These are phyloP conservation scores for Apophysomyces variabilis DNA, from an alignment of 371 early-diverging fungal species.

Conservation along the genomic window DNA sequence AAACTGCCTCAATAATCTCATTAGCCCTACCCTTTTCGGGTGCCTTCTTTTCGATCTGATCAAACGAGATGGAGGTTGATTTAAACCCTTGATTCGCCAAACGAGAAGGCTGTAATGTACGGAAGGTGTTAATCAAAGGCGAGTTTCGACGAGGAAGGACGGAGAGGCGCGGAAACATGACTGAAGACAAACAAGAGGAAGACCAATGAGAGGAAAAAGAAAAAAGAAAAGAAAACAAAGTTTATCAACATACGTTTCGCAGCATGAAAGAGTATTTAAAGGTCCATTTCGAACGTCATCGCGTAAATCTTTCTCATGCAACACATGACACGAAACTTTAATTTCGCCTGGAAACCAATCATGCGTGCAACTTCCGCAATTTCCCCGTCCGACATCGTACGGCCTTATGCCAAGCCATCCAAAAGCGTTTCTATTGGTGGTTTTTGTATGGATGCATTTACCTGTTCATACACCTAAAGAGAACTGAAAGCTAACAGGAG, in stretches of 20 bases:
- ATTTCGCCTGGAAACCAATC: neutral
- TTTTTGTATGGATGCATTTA: neutral
- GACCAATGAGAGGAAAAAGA: conserved; percentile 3
- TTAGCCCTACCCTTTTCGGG: conserved; percentile 19
- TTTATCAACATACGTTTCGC: neutral
- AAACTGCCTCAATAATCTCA: conserved; percentile 56
- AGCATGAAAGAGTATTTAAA: conserved; percentile 14
- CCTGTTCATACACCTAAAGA: too few species aligned
- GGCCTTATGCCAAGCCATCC: neutral
- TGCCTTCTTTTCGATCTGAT: conserved; percentile 7
- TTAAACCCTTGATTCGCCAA: neutral
- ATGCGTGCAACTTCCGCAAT: neutral
- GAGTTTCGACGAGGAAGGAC: neutral
- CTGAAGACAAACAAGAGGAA: conserved; percentile 3
- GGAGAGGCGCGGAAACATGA: neutral
- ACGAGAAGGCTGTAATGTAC: conserved; percentile 11
- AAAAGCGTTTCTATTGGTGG: neutral
- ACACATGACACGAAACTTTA: neutral
- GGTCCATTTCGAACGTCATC: neutral
- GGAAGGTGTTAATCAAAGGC: neutral
- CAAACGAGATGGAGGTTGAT: neutral
- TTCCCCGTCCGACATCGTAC: neutral
- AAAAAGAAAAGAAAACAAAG: too few species aligned
- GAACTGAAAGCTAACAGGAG: too few species aligned
- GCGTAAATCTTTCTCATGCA: conserved; percentile 1